phyloP scores from a whole-genome alignment of 148 eudicot genomes.

The Persicaria maculosa region DNA sequence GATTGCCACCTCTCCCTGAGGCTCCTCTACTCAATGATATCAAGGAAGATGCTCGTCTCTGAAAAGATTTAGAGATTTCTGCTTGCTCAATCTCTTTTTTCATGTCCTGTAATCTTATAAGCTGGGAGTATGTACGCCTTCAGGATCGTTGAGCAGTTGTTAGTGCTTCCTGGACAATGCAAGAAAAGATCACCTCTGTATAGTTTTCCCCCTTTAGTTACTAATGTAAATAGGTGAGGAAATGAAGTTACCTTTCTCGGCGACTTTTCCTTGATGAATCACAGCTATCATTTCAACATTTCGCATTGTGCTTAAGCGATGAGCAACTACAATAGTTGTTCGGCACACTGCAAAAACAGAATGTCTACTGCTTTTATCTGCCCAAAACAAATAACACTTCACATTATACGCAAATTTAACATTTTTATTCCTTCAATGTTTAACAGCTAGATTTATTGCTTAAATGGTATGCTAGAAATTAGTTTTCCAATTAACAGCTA shows the following conservation, averaged over 20 bases:
- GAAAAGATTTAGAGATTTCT: not conserved
- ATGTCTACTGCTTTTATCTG: too few relatives aligned
- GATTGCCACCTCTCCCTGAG: constrained; percentile 29
- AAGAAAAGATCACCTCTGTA: too few relatives aligned
- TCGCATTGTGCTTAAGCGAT: constrained; percentile 43
- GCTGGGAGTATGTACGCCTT: constrained; percentile 75
- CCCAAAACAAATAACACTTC: too few relatives aligned
- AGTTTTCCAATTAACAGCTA: too few relatives aligned
- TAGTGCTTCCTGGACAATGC: constrained; percentile 39
- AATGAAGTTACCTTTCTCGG: constrained; percentile 53
- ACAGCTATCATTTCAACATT: constrained; percentile 74
- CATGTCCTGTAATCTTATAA: constrained; percentile 49
- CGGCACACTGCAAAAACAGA: constrained; percentile 22
- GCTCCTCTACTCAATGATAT: constrained; percentile 46
- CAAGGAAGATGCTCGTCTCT: constrained; percentile 20
- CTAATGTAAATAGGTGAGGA: not conserved
- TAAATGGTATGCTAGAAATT: too few relatives aligned
- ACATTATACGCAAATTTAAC: too few relatives aligned
- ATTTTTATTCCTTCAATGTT: too few relatives aligned
- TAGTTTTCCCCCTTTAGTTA: too few relatives aligned
- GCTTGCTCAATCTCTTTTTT: constrained; percentile 16
- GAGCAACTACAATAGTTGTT: constrained; percentile 30
- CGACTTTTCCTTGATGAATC: constrained; percentile 60
- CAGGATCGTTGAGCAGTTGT: constrained; percentile 53
- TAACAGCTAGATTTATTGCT: too few relatives aligned